Percentiles rank a stretch among this genome's conserved stretches.
Conservation (phyloP, 2,329 filamentous ascomycete species). For the Fusarium sp. region DNA sequence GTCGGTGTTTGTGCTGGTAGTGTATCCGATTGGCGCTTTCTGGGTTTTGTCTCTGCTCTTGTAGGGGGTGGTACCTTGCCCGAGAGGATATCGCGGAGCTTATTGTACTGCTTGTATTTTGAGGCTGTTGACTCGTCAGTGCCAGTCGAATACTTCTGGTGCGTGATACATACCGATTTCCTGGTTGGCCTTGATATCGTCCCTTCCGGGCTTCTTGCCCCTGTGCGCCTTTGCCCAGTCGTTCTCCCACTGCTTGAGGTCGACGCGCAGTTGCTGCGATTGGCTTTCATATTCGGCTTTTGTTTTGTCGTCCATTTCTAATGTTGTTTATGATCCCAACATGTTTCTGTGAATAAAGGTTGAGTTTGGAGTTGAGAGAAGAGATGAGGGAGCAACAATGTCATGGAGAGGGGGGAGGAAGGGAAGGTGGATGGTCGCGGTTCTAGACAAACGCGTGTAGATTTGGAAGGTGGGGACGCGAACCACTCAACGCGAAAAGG, state of each 20-base stretch:
- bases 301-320: constrained; percentile 63
- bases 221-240: constrained; percentile 74
- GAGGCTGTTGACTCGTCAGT: constrained; percentile 62
- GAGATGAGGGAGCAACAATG: constrained; percentile 5
- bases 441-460: constrained; percentile 36
- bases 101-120: constrained; percentile 86
- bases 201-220: constrained; percentile 78
- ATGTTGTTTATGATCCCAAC: not conserved
- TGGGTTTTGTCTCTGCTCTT: constrained; percentile 54
- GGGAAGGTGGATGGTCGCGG: constrained; percentile 36
- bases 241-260: constrained; percentile 83
- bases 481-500: constrained; percentile 46
- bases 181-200: constrained; percentile 83
- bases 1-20: constrained; percentile 62
- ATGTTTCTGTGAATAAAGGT: not conserved
- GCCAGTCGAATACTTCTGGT: not conserved
- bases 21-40: constrained; percentile 61
- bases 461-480: constrained; percentile 38
- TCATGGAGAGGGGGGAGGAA: constrained; percentile 19
- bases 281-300: constrained; percentile 64
- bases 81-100: constrained; percentile 71
- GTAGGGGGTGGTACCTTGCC: constrained; percentile 65
- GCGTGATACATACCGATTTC: constrained; percentile 73
- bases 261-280: constrained; percentile 72
- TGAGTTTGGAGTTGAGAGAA: constrained; percentile 1